A percentile compares a stretch with the other conserved stretches of the same genome.
phyloP scores from a whole-genome alignment of 2,329 filamentous ascomycete genomes.

The Diaporthe citri region DNA sequence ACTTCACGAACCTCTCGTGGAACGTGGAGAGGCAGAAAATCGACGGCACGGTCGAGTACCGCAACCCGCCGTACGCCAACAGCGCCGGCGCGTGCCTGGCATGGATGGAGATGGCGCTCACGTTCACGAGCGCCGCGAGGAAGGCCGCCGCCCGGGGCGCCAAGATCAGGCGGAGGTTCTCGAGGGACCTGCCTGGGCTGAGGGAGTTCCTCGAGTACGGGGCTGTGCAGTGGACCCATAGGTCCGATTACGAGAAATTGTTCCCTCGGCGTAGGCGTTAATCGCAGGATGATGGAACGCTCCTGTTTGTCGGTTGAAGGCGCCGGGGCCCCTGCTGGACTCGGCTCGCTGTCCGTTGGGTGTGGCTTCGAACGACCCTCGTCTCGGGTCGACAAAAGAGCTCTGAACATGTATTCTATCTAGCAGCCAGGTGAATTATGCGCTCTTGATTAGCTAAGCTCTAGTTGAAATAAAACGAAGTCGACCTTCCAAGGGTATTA shows the following conservation, averaged over 20 bases:
- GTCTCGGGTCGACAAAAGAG: too few relatives aligned
- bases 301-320: too few relatives aligned
- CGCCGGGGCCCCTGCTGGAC: too few relatives aligned
- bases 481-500: too few relatives aligned
- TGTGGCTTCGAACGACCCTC: too few relatives aligned
- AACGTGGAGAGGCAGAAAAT: background rate
- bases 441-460: too few relatives aligned
- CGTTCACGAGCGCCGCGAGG: background rate
- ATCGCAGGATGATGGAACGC: too few relatives aligned
- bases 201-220: background rate
- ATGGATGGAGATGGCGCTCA: background rate
- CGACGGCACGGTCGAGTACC: background rate
- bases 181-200: background rate
- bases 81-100: background rate
- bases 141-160: background rate
- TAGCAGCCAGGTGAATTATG: too few relatives aligned
- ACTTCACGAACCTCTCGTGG: background rate
- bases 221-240: background rate
- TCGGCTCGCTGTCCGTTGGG: too few relatives aligned
- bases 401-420: too few relatives aligned
- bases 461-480: too few relatives aligned
- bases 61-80: background rate
- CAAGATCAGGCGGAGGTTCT: background rate
- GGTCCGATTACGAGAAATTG: background rate
- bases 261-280: background rate